These are phyloP conservation scores for Peltaster fructicola DNA, from an alignment of 2,329 filamentous ascomycete genomes.

Conservation along the genomic window DNA sequence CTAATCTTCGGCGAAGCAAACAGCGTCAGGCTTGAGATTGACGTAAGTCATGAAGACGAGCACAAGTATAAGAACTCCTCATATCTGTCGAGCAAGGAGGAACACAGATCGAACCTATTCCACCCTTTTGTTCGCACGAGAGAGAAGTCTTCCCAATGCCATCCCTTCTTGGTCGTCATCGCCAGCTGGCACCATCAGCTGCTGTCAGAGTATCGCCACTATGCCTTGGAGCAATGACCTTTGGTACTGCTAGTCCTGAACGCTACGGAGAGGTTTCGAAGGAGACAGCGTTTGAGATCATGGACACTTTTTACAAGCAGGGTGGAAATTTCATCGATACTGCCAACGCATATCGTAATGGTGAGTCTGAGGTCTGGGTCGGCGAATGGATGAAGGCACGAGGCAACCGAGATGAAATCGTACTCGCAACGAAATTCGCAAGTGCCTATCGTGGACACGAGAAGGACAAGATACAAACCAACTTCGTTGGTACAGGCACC, in stretches of 20 bases:
- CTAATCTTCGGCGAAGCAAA: too few species aligned
- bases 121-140: too few species aligned
- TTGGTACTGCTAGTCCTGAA: slow-evolving; percentile 30
- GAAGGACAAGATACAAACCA: slow-evolving; percentile 23
- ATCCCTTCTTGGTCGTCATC: slow-evolving; percentile 32
- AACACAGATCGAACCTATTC: too few species aligned
- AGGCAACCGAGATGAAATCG: slow-evolving; percentile 25
- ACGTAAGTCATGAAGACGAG: too few species aligned
- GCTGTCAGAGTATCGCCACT: slow-evolving; percentile 33
- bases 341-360: slow-evolving; percentile 30
- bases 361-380: slow-evolving; percentile 31
- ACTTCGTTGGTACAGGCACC: slow-evolving; percentile 25
- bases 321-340: slow-evolving; percentile 38
- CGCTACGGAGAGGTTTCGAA: slow-evolving; percentile 13
- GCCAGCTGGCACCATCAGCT: slow-evolving; percentile 31
- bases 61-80: too few species aligned
- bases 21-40: too few species aligned
- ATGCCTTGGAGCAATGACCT: slow-evolving; percentile 37
- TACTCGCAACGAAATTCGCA: not conserved
- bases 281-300: slow-evolving; percentile 27
- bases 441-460: not conserved
- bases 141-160: too few species aligned
- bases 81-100: too few species aligned
- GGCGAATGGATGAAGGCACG: slow-evolving; percentile 33
- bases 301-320: slow-evolving; percentile 29